Evolutionary conservation across 208 protist species (phyloP), one percentile per base, ranked within the genome.

Genomic region (Endotrypanum monterogeii): DNA sequence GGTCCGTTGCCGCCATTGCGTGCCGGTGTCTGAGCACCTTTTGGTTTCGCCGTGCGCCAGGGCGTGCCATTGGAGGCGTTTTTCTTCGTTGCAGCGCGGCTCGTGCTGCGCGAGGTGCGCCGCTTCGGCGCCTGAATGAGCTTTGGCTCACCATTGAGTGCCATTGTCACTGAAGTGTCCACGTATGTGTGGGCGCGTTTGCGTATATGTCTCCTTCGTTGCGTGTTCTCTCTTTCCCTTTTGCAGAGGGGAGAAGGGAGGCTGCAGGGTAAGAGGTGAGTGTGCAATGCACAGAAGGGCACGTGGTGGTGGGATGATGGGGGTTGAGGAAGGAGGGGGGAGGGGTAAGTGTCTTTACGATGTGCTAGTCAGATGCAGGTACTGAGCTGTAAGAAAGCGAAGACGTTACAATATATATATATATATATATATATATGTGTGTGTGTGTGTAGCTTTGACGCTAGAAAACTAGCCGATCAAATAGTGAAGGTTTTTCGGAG

Each of bases 71-170:
- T 57, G 12, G 54, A 32, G 28, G 12, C 28, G 61, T 72, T 50
- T n/a, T 28, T 54, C 1, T 6, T 20, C 16, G 61, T 32, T 3
- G 48, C 41, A 18, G 63, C 7, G 6, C 37, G 50, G 67, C 68
- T 75, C 63, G 58, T 74, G 51, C 6, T 70, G 32, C 56, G 37
- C 14, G 74, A 72, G 12, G 51, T 11, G 1, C 16, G 44, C 6
- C 65, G 69, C 58, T 71, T 71, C 39, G 85, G 84, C 30, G 51
- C 74, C 51, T 85, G 83, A 30, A 94, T 74, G 2, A 94, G 80
- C 75, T 88, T 92, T 7, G 90, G 90, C 72, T 94, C 90, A 25
- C 70, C 86, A 68, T 69, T 78, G 60, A 48, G 60, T 28, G 57
- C 52, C 60, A 52, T 79, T 73, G 44, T 25, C n/a, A 14, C 11